phyloP scores from a whole-genome alignment of 2,329 filamentous ascomycete genomes.

The Neoscytalidium dimidiatum region DNA sequence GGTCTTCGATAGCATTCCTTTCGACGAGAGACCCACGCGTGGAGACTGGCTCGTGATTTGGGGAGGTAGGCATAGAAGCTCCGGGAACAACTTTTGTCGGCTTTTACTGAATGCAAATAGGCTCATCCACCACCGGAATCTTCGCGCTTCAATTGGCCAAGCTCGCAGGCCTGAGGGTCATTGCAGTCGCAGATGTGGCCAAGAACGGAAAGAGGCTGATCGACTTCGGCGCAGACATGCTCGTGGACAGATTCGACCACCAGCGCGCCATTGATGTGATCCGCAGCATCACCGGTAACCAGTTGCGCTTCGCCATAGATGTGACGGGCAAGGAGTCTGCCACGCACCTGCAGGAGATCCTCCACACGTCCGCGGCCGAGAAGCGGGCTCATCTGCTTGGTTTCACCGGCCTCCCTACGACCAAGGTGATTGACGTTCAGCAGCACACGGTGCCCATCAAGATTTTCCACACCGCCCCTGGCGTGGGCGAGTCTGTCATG shows the following conservation, averaged over 20 bases:
- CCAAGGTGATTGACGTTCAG: constrained; percentile 46
- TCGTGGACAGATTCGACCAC: constrained; percentile 17
- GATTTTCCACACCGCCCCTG: constrained; percentile 68
- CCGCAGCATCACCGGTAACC: constrained; percentile 14
- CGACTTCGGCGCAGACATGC: constrained; percentile 18
- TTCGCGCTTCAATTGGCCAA: constrained; percentile 69
- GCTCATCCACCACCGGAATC: constrained; percentile 69
- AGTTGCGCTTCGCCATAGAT: constrained; percentile 17
- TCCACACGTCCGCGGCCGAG: constrained; percentile 1
- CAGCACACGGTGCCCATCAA: constrained; percentile 74
- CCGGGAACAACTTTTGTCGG: neutral
- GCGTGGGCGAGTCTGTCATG: constrained; percentile 64
- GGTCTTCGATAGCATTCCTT: constrained; percentile 57
- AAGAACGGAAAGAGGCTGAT: constrained; percentile 53
- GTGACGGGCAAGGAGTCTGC: constrained; percentile 10
- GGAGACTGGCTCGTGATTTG: constrained; percentile 75
- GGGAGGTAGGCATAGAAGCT: constrained; percentile 51
- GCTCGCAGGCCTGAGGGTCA: constrained; percentile 64
- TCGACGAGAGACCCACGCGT: constrained; percentile 54
- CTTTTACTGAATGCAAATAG: constrained; percentile 51
- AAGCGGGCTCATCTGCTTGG: constrained; percentile 62
- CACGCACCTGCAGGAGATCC: constrained; percentile 1
- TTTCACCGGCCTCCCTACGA: constrained; percentile 67
- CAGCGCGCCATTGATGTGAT: constrained; percentile 14
- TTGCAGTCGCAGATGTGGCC: constrained; percentile 66